Conservation (phyloP, 768 basidiomycete genomes). For the Amanita thiersii region DNA sequence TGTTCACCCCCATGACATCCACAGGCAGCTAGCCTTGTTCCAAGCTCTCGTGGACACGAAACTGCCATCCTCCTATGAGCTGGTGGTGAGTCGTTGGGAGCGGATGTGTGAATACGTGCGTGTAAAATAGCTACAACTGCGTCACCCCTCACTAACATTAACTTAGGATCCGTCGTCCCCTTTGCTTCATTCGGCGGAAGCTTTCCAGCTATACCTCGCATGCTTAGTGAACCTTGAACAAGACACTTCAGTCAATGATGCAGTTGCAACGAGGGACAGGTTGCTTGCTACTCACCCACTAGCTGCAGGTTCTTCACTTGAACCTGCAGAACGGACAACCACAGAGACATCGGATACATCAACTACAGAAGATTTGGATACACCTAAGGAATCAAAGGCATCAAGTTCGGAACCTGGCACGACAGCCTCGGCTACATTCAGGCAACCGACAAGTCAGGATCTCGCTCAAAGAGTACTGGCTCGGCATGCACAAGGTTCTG, state of each 20-base stretch:
- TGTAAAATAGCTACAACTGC: no score
- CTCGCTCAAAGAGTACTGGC: conserved; percentile 44
- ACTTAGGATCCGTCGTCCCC: conserved; percentile 61
- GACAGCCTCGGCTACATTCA: conserved; percentile 5
- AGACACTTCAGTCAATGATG: conserved; percentile 47
- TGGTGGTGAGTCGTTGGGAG: conserved; percentile 77
- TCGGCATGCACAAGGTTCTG: conserved; percentile 17
- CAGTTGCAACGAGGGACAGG: conserved; percentile 63
- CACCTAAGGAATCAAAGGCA: conserved; percentile 9
- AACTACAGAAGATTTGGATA: conserved; percentile 12
- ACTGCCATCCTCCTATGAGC: conserved; percentile 59
- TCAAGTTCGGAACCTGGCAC: conserved; percentile 9
- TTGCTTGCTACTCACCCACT: conserved; percentile 36
- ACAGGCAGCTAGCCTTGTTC: conserved; percentile 64
- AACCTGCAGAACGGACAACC: conserved; percentile 12
- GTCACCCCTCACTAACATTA: background rate
- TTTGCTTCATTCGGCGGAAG: conserved; percentile 58
- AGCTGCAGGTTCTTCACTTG: conserved; percentile 7
- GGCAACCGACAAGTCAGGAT: conserved; percentile 26
- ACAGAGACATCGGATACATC: conserved; percentile 9
- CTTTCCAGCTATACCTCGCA: conserved; percentile 71
- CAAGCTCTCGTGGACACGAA: conserved; percentile 59
- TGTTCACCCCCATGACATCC: conserved; percentile 57
- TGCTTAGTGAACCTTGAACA: conserved; percentile 55
- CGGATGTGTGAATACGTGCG: conserved; percentile 76